Conservation (phyloP, 139 green algal species). For the Chlorella vulgaris region DNA sequence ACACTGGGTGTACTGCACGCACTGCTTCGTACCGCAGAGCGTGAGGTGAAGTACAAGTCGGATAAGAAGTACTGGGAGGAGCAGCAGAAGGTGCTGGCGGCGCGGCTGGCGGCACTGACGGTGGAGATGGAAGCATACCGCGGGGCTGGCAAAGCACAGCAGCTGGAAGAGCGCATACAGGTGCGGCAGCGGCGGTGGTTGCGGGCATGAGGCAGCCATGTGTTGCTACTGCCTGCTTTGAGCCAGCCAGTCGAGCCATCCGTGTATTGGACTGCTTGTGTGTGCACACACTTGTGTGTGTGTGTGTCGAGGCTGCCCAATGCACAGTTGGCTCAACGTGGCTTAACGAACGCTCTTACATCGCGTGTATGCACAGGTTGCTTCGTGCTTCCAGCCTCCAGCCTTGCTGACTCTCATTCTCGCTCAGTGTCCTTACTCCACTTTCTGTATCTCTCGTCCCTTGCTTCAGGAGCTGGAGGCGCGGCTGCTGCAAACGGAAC, state of each 20-base stretch:
- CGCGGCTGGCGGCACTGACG: not conserved
- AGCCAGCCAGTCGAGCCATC: too few species aligned
- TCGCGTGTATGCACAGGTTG: too few species aligned
- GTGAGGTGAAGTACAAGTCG: conserved; percentile 66
- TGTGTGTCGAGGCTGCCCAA: too few species aligned
- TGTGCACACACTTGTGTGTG: too few species aligned
- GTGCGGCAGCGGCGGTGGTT: not conserved
- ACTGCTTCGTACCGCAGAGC: conserved; percentile 45
- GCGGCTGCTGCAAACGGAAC: conserved; percentile 19
- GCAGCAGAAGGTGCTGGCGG: conserved; percentile 13
- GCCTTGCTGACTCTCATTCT: not conserved
- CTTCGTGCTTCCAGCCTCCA: not conserved
- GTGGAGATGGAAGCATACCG: not conserved
- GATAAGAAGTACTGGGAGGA: conserved; percentile 61
- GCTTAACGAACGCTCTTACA: too few species aligned
- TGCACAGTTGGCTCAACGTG: too few species aligned
- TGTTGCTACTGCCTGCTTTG: too few species aligned
- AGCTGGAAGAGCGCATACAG: conserved; percentile 33
- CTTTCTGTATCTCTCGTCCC: not conserved
- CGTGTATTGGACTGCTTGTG: too few species aligned
- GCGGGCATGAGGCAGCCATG: not conserved
- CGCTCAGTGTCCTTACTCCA: not conserved
- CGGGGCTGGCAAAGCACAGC: not conserved
- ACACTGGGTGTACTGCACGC: too few species aligned
- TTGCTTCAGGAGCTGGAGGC: conserved; percentile 36